A percentile compares a stretch with the other conserved stretches of the same genome.
phyloP scores from a whole-genome alignment of 2,329 filamentous ascomycete species.

The Penicillium sp. region DNA sequence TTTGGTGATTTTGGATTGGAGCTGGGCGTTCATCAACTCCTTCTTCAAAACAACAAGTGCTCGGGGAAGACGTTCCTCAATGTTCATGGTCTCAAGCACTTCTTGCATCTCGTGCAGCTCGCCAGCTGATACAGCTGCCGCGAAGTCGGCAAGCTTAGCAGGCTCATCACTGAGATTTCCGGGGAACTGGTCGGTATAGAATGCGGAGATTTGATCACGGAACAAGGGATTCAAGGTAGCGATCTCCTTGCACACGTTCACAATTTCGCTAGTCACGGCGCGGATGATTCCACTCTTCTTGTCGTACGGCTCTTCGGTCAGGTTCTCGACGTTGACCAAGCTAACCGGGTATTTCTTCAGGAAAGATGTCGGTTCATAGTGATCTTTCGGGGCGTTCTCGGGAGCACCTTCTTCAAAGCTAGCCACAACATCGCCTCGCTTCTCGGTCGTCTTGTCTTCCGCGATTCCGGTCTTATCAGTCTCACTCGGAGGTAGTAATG shows the following conservation, averaged over 20 bases:
- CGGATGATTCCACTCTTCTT: slow-evolving; percentile 83
- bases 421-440: slow-evolving; percentile 88
- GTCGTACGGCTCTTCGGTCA: slow-evolving; percentile 82
- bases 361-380: slow-evolving; percentile 86
- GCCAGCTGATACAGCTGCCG: slow-evolving; percentile 90
- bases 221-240: slow-evolving; percentile 90
- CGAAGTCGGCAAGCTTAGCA: slow-evolving; percentile 92
- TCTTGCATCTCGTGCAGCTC: slow-evolving; percentile 90
- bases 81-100: slow-evolving; percentile 78
- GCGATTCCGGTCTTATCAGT: slow-evolving; percentile 27
- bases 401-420: slow-evolving; percentile 84
- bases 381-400: slow-evolving; percentile 50
- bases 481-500: slow-evolving; percentile 63
- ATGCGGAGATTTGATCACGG: slow-evolving; percentile 94
- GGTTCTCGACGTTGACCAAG: slow-evolving; percentile 90
- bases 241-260: slow-evolving; percentile 98
- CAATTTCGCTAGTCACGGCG: slow-evolving; percentile 92
- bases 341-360: slow-evolving; percentile 86
- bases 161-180: slow-evolving; percentile 94
- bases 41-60: slow-evolving; percentile 91
- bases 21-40: slow-evolving; percentile 94
- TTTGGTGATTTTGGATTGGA: slow-evolving; percentile 95
- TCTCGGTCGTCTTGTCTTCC: slow-evolving; percentile 52
- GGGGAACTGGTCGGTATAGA: slow-evolving; percentile 89
- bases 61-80: slow-evolving; percentile 88